Base-by-base conservation (phyloP, 805 yeast genomes). In the Wickerhamiella sergipiensis region DNA sequence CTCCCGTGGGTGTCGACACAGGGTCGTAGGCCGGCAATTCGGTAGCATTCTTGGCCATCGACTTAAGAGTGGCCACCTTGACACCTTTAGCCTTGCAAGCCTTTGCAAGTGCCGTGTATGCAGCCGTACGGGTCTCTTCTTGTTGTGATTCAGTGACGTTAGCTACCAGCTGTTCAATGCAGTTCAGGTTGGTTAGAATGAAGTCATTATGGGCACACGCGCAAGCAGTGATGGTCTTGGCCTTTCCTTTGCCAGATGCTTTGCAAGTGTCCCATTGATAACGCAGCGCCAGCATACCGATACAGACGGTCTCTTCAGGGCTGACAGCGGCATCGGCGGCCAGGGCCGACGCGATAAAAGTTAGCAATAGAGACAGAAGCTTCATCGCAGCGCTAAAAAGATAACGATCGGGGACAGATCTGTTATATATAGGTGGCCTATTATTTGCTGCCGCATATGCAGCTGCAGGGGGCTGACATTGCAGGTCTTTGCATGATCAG, bases 101-200 rank as follows among this genome's bases (percentile, higher is more conserved):
- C 7, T 15, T n/a, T 4, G 40, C 40, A 2, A 36, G 10, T n/a
- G 47, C 38, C 6, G 24, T 45, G 39, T 31, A 33, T 21, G 45
- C 45, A 4, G 17, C 33, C 6, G 39, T 33, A 3, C 40, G 22
- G 6, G 10, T 10, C 2, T n/a, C 22, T 4, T 24, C 17, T 21
- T n/a, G 19, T n/a, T 18, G 10, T 3, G 21, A 13, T 2, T 43
- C 18, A 13, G 17, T 17, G 18, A n/a, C 38, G n/a, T 26, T 44
- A 4, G 18, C 45, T 3, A 24, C 26, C 5, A 47, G 29, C 12
- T 18, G 26, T 21, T 49, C 51, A 17, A 55, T 45, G 19, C 58
- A 55, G 19, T 48, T 42, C 2, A 55, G 47, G n/a, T 47, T 52
- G 6, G 55, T 53, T 29, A 50, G 53, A 13, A 53, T n/a, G 33